Conservation (phyloP, 495 filamentous ascomycete species). For the Aspergillus nanangensis region DNA sequence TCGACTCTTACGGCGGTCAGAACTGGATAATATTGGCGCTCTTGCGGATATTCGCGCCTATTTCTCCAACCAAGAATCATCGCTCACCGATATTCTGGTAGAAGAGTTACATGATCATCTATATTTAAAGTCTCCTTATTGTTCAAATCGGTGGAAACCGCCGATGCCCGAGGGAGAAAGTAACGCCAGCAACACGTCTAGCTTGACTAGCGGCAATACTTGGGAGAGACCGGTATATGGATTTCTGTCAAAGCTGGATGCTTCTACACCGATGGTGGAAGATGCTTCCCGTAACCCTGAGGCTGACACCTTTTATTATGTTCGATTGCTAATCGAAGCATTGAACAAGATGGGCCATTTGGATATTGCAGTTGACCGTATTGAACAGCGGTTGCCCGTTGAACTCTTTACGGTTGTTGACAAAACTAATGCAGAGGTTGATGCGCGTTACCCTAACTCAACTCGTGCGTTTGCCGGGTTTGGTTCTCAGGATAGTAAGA, state of each 20-base stretch:
- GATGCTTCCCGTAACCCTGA: conserved; percentile 89
- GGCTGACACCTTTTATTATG: conserved; percentile 89
- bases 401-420: conserved; percentile 93
- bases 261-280: conserved; percentile 67
- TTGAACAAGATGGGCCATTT: conserved; percentile 83
- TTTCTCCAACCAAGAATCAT: conserved; percentile 86
- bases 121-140: conserved; percentile 95
- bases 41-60: conserved; percentile 82
- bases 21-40: conserved; percentile 88
- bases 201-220: conserved; percentile 22
- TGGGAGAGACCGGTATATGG: conserved; percentile 66
- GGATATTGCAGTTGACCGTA: conserved; percentile 77
- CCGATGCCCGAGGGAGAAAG: conserved; percentile 46
- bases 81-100: conserved; percentile 87
- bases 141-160: conserved; percentile 88
- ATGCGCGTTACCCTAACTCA: conserved; percentile 77
- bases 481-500: conserved; percentile 36
- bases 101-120: conserved; percentile 97
- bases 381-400: conserved; percentile 90
- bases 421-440: conserved; percentile 89
- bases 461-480: conserved; percentile 61
- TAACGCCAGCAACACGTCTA: conserved; percentile 47
- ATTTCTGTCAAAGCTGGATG: conserved; percentile 78
- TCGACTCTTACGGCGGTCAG: conserved; percentile 74
- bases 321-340: conserved; percentile 81